These are phyloP conservation scores for Conidiobolus incongruus DNA, from an alignment of 371 early-diverging fungal genomes.

Conservation along the genomic window DNA sequence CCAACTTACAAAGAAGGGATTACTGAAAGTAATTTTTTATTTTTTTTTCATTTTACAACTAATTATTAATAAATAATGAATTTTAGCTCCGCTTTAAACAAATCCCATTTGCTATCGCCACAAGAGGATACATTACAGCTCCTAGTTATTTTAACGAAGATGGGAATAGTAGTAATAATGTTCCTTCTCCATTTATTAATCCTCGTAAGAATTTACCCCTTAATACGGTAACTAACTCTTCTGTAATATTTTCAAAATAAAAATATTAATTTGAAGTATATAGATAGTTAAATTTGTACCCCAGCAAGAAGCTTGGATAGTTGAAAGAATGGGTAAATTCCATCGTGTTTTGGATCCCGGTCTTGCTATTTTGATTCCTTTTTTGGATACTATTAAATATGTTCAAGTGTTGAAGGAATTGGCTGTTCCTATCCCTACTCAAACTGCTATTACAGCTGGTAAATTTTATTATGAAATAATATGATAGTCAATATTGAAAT, in stretches of 20 bases:
- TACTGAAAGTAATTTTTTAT: too few relatives aligned
- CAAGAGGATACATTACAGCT: too few relatives aligned
- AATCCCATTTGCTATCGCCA: too few relatives aligned
- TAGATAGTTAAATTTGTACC: constrained; percentile 88
- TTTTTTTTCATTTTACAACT: too few relatives aligned
- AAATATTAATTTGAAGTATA: background rate
- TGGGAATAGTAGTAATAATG: too few relatives aligned
- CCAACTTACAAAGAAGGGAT: too few relatives aligned
- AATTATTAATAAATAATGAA: too few relatives aligned
- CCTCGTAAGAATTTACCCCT: background rate
- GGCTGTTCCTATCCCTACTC: constrained; percentile 83
- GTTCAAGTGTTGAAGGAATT: constrained; percentile 89
- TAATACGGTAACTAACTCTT: constrained; percentile 3
- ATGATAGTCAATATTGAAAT: too few relatives aligned
- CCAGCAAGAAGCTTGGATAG: constrained; percentile 91
- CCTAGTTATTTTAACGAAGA: too few relatives aligned
- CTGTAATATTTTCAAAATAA: background rate
- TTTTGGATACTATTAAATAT: constrained; percentile 75
- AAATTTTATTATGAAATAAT: background rate
- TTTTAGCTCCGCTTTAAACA: too few relatives aligned
- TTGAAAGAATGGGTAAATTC: constrained; percentile 72
- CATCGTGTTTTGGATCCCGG: constrained; percentile 79
- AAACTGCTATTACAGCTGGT: constrained; percentile 83
- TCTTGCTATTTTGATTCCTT: constrained; percentile 63
- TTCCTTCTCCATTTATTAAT: too few relatives aligned